Conservation (phyloP, 495 filamentous ascomycete species). For the Xylaria sp. region DNA sequence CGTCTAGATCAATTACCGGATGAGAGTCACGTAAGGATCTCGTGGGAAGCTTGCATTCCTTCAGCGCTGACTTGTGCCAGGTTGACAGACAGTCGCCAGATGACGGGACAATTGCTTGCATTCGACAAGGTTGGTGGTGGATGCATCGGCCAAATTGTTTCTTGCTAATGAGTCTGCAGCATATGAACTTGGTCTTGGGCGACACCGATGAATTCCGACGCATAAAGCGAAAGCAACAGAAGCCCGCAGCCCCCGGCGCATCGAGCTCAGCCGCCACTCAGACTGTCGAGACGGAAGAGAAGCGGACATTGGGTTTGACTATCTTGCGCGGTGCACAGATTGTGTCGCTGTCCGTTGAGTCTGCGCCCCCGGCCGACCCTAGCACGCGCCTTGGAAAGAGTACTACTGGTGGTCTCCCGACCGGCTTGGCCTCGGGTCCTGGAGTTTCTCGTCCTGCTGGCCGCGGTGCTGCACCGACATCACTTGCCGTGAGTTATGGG, state of each 20-base stretch:
- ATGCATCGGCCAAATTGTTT: not conserved
- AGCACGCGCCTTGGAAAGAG: slow-evolving; percentile 84
- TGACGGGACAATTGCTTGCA: slow-evolving; percentile 95
- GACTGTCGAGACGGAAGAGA: slow-evolving; percentile 89
- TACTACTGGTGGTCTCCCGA: slow-evolving; percentile 69
- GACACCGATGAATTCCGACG: slow-evolving; percentile 99
- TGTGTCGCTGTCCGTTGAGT: slow-evolving; percentile 92
- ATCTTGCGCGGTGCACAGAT: slow-evolving; percentile 95
- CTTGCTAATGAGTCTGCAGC: slow-evolving; percentile 59
- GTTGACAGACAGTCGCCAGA: slow-evolving; percentile 92
- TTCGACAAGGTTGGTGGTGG: slow-evolving; percentile 82
- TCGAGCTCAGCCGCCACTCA: slow-evolving; percentile 55
- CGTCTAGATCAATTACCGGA: slow-evolving; percentile 94
- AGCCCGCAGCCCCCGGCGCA: slow-evolving; percentile 74
- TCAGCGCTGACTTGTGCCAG: slow-evolving; percentile 22
- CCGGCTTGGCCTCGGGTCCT: slow-evolving; percentile 79
- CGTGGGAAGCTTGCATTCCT: not conserved
- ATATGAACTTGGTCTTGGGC: slow-evolving; percentile 99
- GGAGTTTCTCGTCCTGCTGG: slow-evolving; percentile 93
- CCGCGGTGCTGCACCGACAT: slow-evolving; percentile 80
- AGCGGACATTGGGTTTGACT: slow-evolving; percentile 91
- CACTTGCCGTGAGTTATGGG: slow-evolving; percentile 64
- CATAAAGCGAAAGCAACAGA: slow-evolving; percentile 85
- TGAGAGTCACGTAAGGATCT: slow-evolving; percentile 76
- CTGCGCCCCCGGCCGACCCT: slow-evolving; percentile 94